Conservation (phyloP, 2,329 filamentous ascomycete genomes). For the Sodiomyces alkalinus region DNA sequence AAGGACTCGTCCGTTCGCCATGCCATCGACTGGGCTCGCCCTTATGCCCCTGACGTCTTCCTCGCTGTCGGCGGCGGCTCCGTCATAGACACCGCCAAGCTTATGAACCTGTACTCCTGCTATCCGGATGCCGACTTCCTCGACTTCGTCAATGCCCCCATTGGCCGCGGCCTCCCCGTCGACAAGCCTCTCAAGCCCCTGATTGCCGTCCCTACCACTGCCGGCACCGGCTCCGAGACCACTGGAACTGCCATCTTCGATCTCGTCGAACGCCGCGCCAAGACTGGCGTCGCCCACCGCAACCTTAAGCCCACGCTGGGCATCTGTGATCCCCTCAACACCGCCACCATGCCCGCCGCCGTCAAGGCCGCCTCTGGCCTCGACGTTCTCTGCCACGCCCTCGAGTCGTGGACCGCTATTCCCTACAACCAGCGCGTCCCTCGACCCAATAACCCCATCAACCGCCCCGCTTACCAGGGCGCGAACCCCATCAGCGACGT, state of each 20-base stretch:
- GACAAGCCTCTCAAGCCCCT: constrained; percentile 55
- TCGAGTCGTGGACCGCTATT: constrained; percentile 97
- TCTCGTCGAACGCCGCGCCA: constrained; percentile 73
- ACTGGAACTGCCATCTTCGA: constrained; percentile 98
- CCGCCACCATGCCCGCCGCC: constrained; percentile 84
- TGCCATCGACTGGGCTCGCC: constrained; percentile 75
- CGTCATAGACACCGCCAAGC: constrained; percentile 94
- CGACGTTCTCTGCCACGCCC: constrained; percentile 86
- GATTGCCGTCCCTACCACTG: constrained; percentile 73
- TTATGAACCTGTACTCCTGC: constrained; percentile 92
- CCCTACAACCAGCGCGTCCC: constrained; percentile 79
- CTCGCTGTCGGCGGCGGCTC: constrained; percentile 85
- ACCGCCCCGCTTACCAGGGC: constrained; percentile 87
- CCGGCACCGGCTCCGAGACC: constrained; percentile 81
- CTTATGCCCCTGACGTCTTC: constrained; percentile 72
- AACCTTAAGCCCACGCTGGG: constrained; percentile 92
- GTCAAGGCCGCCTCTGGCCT: constrained; percentile 86
- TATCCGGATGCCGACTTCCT: constrained; percentile 89
- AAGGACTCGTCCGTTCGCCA: constrained; percentile 88
- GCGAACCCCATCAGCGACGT: constrained; percentile 97
- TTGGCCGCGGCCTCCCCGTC: constrained; percentile 74
- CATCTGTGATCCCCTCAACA: constrained; percentile 77
- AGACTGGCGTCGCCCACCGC: constrained; percentile 90
- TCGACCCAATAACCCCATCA: constrained; percentile 74
- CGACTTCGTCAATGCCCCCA: constrained; percentile 92